Percentiles rank a stretch among this genome's conserved stretches.
Conservation (phyloP, 2,329 filamentous ascomycete species). For the Bipolaris cookei region DNA sequence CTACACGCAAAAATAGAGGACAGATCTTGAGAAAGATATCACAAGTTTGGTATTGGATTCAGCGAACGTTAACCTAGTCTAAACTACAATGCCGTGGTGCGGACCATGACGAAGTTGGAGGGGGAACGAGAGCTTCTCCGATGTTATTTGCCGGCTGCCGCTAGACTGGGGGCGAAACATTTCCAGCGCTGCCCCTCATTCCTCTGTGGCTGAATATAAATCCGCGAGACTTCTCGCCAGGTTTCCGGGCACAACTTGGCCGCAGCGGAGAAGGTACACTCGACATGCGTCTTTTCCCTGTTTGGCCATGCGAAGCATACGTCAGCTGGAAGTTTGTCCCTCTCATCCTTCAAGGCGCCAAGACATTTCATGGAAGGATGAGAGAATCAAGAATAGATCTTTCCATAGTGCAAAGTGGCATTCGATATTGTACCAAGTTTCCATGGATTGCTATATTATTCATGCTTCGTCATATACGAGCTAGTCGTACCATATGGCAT, state of each 20-base stretch:
- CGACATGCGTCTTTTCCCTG: neutral
- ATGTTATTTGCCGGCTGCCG: conserved; percentile 42
- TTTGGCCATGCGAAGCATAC: neutral
- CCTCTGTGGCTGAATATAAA: conserved; percentile 36
- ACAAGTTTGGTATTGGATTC: conserved; percentile 1
- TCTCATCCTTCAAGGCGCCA: too few species aligned
- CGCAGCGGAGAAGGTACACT: neutral
- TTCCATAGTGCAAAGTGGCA: too few species aligned
- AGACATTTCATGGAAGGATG: too few species aligned
- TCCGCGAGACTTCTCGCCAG: conserved; percentile 1
- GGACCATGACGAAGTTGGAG: conserved; percentile 14
- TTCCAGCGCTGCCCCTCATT: conserved; percentile 26
- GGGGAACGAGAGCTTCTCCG: conserved; percentile 30
- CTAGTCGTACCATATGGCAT: conserved; percentile 92
- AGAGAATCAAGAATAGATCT: too few species aligned
- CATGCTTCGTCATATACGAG: conserved; percentile 6
- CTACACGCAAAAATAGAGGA: neutral
- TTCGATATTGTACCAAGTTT: neutral
- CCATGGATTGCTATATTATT: neutral
- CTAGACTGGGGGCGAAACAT: conserved; percentile 16
- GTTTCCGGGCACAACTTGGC: neutral
- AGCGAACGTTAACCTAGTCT: conserved; percentile 1
- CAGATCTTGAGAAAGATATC: neutral
- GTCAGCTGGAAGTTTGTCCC: neutral
- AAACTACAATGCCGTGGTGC: conserved; percentile 1